phyloP scores from a whole-genome alignment of 192 early-diverging fungal genomes.

The Dimargaris cristalligena region DNA sequence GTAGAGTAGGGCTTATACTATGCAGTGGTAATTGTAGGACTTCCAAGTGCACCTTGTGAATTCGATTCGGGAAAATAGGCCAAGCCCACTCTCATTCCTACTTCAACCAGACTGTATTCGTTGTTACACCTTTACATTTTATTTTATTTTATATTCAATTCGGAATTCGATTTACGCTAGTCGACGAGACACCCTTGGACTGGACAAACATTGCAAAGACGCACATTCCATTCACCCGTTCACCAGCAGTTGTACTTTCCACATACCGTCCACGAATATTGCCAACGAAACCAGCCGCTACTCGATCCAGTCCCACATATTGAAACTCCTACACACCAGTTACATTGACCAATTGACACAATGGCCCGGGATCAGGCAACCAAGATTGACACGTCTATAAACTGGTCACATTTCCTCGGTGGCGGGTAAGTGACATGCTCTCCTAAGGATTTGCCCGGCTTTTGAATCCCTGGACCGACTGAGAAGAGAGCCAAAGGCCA shows the following conservation, averaged over 20 bases:
- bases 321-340: too few species aligned
- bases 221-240: too few species aligned
- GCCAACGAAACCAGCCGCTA: too few species aligned
- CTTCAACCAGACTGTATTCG: not conserved
- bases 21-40: not conserved
- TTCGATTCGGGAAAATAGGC: not conserved
- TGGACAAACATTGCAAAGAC: too few species aligned
- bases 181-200: too few species aligned
- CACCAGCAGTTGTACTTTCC: too few species aligned
- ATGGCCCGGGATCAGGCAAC: not conserved
- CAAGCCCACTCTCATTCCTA: not conserved
- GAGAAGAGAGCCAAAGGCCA: too few species aligned
- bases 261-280: too few species aligned
- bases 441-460: too few species aligned
- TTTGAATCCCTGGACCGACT: too few species aligned
- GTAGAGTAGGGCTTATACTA: too few species aligned
- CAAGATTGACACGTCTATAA: slow-evolving; percentile 3
- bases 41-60: not conserved
- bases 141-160: not conserved
- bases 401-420: slow-evolving; percentile 3
- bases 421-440: not conserved
- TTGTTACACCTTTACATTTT: slow-evolving; percentile 1
- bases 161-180: not conserved
- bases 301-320: too few species aligned
- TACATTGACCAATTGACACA: not conserved